Percentiles rank a stretch among this genome's conserved stretches.
Conservation (phyloP, 1,284 basidiomycete species). For the Leccinum cinnamomeum region DNA sequence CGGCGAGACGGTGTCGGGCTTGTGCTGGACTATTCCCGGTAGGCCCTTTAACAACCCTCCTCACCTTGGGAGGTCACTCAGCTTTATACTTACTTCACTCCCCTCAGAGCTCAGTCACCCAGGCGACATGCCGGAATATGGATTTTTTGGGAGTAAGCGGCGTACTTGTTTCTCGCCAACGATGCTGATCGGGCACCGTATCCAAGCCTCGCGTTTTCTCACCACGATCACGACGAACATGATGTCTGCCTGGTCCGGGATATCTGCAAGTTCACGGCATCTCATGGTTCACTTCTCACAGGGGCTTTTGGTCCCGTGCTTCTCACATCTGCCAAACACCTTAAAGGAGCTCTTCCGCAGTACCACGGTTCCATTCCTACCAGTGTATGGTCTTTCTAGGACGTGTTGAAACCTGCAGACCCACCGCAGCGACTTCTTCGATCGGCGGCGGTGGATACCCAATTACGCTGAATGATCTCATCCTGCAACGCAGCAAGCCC, state of each 20-base stretch:
- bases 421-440: slow-evolving; percentile 29
- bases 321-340: slow-evolving; percentile 22
- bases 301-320: slow-evolving; percentile 9
- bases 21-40: slow-evolving; percentile 6
- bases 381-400: slow-evolving; percentile 15
- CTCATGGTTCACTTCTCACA: slow-evolving; percentile 23
- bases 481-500: slow-evolving; percentile 26
- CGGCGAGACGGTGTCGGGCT: slow-evolving; percentile 10
- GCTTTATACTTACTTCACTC: slow-evolving; percentile 30
- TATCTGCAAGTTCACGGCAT: slow-evolving; percentile 11
- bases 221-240: slow-evolving; percentile 22
- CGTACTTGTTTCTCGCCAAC: slow-evolving; percentile 21
- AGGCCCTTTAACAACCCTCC: slow-evolving; percentile 9
- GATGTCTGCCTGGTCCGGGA: slow-evolving; percentile 3
- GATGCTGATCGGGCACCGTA: slow-evolving; percentile 23
- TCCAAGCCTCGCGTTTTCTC: slow-evolving; percentile 23
- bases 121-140: slow-evolving; percentile 22
- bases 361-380: slow-evolving; percentile 27
- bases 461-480: slow-evolving; percentile 24
- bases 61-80: slow-evolving; percentile 2
- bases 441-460: slow-evolving; percentile 21
- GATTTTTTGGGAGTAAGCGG: slow-evolving; percentile 19
- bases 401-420: slow-evolving; percentile 22
- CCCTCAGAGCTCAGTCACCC: slow-evolving; percentile 25
- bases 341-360: slow-evolving; percentile 20